Conservation (phyloP, 2,329 filamentous ascomycete species). For the Juglanconis sp. region DNA sequence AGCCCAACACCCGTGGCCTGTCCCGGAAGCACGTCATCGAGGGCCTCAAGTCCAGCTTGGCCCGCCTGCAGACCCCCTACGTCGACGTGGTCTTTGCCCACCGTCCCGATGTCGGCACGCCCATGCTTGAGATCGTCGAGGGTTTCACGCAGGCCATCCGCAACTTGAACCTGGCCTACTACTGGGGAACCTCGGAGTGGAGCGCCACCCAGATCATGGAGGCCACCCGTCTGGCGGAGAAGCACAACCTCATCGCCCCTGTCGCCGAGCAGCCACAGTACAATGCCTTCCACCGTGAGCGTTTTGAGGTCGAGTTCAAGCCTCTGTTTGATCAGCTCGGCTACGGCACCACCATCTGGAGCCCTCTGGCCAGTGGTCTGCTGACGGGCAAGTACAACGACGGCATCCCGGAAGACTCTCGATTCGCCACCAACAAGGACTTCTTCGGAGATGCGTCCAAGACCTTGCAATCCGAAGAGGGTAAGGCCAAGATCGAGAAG, state of each 20-base stretch:
- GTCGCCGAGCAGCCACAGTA: conserved; percentile 51
- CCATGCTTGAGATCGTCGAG: conserved; percentile 61
- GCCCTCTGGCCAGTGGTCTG: conserved; percentile 52
- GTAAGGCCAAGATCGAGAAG: conserved; percentile 49
- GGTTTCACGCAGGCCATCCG: conserved; percentile 45
- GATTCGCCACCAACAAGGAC: conserved; percentile 54
- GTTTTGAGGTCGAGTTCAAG: conserved; percentile 60
- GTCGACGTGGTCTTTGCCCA: conserved; percentile 64
- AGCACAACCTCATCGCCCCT: conserved; percentile 56
- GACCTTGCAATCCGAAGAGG: conserved; percentile 50
- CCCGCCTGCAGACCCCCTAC: conserved; percentile 61
- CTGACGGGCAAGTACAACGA: conserved; percentile 64
- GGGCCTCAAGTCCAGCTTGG: conserved; percentile 55
- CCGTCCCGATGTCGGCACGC: conserved; percentile 54
- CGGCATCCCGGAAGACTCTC: conserved; percentile 58
- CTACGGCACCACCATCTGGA: conserved; percentile 54
- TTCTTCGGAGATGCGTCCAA: conserved; percentile 51
- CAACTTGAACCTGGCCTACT: conserved; percentile 59
- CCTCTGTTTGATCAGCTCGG: conserved; percentile 54
- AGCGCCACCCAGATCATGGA: conserved; percentile 56
- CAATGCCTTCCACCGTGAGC: conserved; percentile 59
- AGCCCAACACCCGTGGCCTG: conserved; percentile 53
- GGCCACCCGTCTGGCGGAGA: conserved; percentile 51
- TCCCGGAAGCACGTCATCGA: conserved; percentile 52
- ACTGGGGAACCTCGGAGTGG: conserved; percentile 61